These are phyloP conservation scores for Fusarium hainanense DNA, from an alignment of 2,329 filamentous ascomycete species.

Conservation along the genomic window DNA sequence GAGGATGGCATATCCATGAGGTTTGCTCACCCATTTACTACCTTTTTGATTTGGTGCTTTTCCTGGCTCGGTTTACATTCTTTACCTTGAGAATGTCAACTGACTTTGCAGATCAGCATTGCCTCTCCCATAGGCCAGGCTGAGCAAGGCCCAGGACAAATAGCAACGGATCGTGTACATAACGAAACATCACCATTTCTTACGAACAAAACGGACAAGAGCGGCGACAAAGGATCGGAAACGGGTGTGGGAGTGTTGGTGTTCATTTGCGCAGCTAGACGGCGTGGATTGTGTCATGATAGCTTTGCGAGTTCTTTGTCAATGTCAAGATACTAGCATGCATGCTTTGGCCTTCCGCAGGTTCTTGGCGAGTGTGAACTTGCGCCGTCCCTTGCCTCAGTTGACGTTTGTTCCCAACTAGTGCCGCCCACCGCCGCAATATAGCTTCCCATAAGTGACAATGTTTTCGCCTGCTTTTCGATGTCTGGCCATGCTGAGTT, in stretches of 20 bases:
- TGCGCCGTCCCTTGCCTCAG: neutral
- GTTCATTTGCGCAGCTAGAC: slow-evolving; percentile 38
- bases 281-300: slow-evolving; percentile 42
- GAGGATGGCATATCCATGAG: slow-evolving; percentile 17
- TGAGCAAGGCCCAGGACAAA: slow-evolving; percentile 5
- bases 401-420: neutral
- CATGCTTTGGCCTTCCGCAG: slow-evolving; percentile 4
- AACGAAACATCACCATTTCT: slow-evolving; percentile 43
- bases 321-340: slow-evolving; percentile 35
- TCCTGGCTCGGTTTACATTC: slow-evolving; percentile 13
- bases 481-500: neutral
- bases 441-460: neutral
- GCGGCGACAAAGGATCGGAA: slow-evolving; percentile 30
- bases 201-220: slow-evolving; percentile 23
- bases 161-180: slow-evolving; percentile 42
- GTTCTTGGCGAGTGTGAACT: slow-evolving; percentile 10
- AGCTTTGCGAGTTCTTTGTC: slow-evolving; percentile 37
- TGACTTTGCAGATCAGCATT: slow-evolving; percentile 7
- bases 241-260: slow-evolving; percentile 10
- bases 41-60: slow-evolving; percentile 30
- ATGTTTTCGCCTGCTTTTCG: neutral
- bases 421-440: neutral
- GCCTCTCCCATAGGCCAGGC: slow-evolving; percentile 1
- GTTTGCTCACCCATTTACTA: slow-evolving; percentile 26
- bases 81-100: slow-evolving; percentile 8